phyloP scores from a whole-genome alignment of 352 stramenopile species.

The Globisporangium viniferum region DNA sequence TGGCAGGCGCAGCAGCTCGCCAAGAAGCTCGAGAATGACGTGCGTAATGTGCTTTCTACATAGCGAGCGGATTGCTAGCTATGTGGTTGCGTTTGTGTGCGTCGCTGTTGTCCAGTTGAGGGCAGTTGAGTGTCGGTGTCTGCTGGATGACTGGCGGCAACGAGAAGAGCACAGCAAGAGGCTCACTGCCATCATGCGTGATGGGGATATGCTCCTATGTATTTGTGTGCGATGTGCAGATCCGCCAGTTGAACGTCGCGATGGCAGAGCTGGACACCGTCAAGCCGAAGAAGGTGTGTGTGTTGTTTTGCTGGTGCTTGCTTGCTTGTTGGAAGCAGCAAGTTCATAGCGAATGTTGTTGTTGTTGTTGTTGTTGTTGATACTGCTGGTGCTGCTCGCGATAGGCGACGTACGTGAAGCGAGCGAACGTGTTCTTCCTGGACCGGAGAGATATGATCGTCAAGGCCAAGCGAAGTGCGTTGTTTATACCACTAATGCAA shows the following conservation, averaged over 20 bases:
- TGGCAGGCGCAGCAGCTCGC: constrained; percentile 49
- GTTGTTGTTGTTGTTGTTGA: background rate
- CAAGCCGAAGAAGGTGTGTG: constrained; percentile 62
- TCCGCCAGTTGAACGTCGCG: constrained; percentile 73
- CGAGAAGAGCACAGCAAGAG: background rate
- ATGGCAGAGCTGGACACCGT: constrained; percentile 68
- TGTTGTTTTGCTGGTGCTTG: background rate
- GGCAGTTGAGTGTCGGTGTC: too few relatives aligned
- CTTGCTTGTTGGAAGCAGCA: background rate
- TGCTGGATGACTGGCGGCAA: background rate
- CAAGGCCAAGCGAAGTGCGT: constrained; percentile 62
- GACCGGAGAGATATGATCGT: constrained; percentile 63
- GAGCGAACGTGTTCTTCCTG: constrained; percentile 73
- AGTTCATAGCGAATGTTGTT: background rate
- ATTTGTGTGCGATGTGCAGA: constrained; percentile 29
- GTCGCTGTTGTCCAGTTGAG: background rate
- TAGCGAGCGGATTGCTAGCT: background rate
- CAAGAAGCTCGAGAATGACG: constrained; percentile 20
- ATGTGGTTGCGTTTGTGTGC: background rate
- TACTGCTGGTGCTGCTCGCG: background rate
- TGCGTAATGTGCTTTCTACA: background rate
- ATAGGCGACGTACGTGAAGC: constrained; percentile 68
- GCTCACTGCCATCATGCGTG: background rate
- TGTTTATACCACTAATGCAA: background rate
- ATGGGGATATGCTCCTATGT: too few relatives aligned